Evolutionary conservation across 2,329 filamentous ascomycete genomes (phyloP).

Genomic region (Lomentospora prolificans): DNA sequence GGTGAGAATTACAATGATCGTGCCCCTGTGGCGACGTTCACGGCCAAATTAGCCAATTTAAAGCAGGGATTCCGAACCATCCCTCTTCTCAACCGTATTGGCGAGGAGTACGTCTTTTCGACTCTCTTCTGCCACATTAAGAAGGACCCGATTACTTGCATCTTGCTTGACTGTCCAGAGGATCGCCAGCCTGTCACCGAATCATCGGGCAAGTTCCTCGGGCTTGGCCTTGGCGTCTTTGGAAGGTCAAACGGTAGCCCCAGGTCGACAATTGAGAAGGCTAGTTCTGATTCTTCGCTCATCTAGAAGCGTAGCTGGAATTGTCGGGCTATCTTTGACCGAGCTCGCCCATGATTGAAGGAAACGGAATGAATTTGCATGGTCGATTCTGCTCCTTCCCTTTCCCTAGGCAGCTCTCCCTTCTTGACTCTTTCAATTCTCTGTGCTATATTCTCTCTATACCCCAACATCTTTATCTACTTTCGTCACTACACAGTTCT

Average conservation of each 20-base stretch:
- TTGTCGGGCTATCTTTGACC: slow-evolving; percentile 9
- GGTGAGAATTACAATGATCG: slow-evolving; percentile 58
- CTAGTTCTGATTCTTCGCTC: slow-evolving; percentile 35
- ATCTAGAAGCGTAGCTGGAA: slow-evolving; percentile 14
- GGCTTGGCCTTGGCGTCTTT: slow-evolving; percentile 48
- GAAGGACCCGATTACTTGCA: slow-evolving; percentile 47
- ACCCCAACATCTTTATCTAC: not conserved
- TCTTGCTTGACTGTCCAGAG: slow-evolving; percentile 41
- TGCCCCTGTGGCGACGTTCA: slow-evolving; percentile 73
- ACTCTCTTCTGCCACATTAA: slow-evolving; percentile 86
- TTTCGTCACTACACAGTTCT: not conserved
- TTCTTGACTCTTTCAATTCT: not conserved
- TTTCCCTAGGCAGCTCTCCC: not conserved
- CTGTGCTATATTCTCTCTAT: not conserved
- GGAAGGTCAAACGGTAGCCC: slow-evolving; percentile 42
- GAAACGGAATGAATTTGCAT: not conserved
- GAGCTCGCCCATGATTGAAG: not conserved
- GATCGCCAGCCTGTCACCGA: slow-evolving; percentile 19
- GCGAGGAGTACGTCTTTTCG: slow-evolving; percentile 89
- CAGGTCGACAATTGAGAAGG: slow-evolving; percentile 41
- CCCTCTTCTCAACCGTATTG: slow-evolving; percentile 77
- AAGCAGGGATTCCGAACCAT: slow-evolving; percentile 90
- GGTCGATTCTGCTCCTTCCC: not conserved
- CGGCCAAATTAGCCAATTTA: slow-evolving; percentile 79
- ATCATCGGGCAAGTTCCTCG: slow-evolving; percentile 39